Conservation (phyloP, 306 rosid genomes). For the Trifolium fragiferum region DNA sequence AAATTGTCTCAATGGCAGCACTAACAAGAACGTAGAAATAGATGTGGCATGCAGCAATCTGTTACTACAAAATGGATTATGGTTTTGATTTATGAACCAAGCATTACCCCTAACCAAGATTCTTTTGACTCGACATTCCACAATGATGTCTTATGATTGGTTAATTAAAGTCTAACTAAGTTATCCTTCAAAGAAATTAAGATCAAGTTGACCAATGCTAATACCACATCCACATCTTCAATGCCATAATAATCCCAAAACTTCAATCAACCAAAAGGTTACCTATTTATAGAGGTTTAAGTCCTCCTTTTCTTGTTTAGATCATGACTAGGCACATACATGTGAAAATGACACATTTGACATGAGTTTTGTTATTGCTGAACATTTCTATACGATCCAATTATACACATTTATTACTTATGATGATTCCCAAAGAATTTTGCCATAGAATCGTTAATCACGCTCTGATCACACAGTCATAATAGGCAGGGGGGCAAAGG, state of each 20-base stretch:
- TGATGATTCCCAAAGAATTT: too few relatives aligned
- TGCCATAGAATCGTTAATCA: too few relatives aligned
- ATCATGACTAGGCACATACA: conserved; percentile 20
- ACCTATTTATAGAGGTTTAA: not conserved
- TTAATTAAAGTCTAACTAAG: conserved; percentile 42
- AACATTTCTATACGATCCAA: not conserved
- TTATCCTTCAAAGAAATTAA: conserved; percentile 19
- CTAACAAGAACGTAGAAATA: conserved; percentile 1
- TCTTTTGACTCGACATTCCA: conserved; percentile 53
- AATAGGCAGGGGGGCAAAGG: too few relatives aligned
- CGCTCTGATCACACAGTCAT: too few relatives aligned
- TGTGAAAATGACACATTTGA: conserved; percentile 36
- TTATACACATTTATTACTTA: not conserved
- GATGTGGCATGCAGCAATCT: conserved; percentile 33
- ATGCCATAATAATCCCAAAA: conserved; percentile 12
- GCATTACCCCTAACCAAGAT: conserved; percentile 26
- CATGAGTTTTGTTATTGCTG: not conserved
- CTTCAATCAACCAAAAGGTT: conserved; percentile 26
- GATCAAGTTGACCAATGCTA: conserved; percentile 43
- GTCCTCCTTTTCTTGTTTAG: conserved; percentile 28
- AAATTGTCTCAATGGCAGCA: conserved; percentile 7
- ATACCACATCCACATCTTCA: conserved; percentile 19
- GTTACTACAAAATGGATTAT: conserved; percentile 34
- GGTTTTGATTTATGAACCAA: conserved; percentile 17
- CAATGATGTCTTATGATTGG: conserved; percentile 43